Percentiles rank a stretch among this genome's conserved stretches.
Evolutionary conservation across 2,329 filamentous ascomycete genomes (phyloP).

Genomic region (Pseudogymnoascus sp.): DNA sequence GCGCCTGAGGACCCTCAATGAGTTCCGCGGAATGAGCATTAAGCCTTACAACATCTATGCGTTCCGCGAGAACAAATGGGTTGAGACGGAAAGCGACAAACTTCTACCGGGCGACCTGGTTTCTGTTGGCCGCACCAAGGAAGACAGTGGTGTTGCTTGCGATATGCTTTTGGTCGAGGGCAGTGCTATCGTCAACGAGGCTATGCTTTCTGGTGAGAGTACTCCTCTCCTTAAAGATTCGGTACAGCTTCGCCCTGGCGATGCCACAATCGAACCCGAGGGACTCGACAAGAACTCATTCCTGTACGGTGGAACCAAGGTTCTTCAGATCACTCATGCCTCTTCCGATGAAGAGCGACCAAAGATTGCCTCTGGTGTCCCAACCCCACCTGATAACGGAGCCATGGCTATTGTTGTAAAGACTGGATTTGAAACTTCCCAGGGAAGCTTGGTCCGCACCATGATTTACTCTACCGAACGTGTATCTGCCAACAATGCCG

Average conservation of each 20-base stretch:
- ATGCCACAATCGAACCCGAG: constrained; percentile 75
- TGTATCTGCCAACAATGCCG: constrained; percentile 95
- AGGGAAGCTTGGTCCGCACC: constrained; percentile 92
- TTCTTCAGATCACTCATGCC: constrained; percentile 87
- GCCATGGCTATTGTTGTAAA: constrained; percentile 91
- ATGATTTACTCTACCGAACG: constrained; percentile 99
- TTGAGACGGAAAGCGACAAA: constrained; percentile 80
- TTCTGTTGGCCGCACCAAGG: constrained; percentile 87
- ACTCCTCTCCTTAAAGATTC: constrained; percentile 96
- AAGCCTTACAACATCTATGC: constrained; percentile 96
- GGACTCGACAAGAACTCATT: constrained; percentile 95
- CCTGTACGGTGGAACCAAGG: constrained; percentile 94
- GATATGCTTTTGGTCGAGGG: constrained; percentile 95
- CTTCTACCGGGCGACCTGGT: constrained; percentile 89
- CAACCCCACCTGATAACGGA: constrained; percentile 81
- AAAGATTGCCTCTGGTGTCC: constrained; percentile 67
- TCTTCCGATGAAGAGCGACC: constrained; percentile 66
- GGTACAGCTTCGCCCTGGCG: constrained; percentile 75
- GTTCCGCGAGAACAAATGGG: constrained; percentile 80
- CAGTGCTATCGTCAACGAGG: constrained; percentile 95
- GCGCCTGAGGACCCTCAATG: constrained; percentile 85
- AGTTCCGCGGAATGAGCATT: constrained; percentile 99
- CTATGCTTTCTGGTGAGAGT: constrained; percentile 97
- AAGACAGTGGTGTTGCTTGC: constrained; percentile 92
- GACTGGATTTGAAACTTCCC: constrained; percentile 97